Base-by-base conservation (phyloP, 805 yeast genomes). In the Sugiyamaella boreocaroliniensis region DNA sequence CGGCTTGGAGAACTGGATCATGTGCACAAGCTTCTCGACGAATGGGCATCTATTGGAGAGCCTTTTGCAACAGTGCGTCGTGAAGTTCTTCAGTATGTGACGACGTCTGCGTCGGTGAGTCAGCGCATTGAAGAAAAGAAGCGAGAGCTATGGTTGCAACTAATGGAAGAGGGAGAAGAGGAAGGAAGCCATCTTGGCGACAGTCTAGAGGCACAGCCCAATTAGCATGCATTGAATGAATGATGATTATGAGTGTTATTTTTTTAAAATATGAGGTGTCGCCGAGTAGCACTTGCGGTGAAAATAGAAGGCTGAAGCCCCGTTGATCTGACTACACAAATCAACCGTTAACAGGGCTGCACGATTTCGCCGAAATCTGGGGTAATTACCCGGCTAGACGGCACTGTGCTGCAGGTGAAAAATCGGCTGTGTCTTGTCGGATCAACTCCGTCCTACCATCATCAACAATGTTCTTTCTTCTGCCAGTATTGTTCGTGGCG, bases 401-500 rank as follows among this genome's bases (percentile, higher is more conserved):
- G 37, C 37, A 32, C 37, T 3, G n/a, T 32, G n/a, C 12, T 3
- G 37, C 4, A 4, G 4, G n/a, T 10, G 37, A 32, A 32, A 32
- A 32, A 11, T 32, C 37, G n/a, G n/a, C 37, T 32, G n/a, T 9
- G 12, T 14, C n/a, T 11, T 32, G 37, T 32, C 37, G 12, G n/a
- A 11, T 14, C 37, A 32, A 32, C 37, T 32, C n/a, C 12, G 5
- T 14, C 12, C 37, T 32, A 2, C n/a, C 3, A 32, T 4, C 37
- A 4, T 11, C 12, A 32, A 32, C 37, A 15, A 50, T 50, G 53
- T 43, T 15, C 20, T 37, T 40, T 29, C 15, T 52, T 6, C 26
- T 53, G 14, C 61, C 59, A 3, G 26, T 47, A 11, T 50, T 58
- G 47, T 12, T 54, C 19, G 20, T 53, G 16, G 47, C 43, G 34